phyloP scores from a whole-genome alignment of 2,329 filamentous ascomycete genomes.

The Xenosphaeropsis pyriputrescens region DNA sequence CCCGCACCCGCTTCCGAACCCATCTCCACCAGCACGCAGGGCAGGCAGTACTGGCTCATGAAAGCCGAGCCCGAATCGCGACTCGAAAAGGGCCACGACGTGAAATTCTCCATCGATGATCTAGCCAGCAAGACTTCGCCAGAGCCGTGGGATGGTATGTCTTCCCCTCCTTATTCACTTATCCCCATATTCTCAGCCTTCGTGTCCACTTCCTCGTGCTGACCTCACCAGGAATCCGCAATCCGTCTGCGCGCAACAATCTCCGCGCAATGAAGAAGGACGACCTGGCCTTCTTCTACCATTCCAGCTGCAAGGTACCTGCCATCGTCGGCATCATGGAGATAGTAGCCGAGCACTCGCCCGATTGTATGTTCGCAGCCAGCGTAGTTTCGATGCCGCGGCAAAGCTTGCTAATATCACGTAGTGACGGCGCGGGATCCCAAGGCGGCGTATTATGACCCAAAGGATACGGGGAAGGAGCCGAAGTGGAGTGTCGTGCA shows the following conservation, averaged over 20 bases:
- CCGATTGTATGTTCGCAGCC: conserved; percentile 57
- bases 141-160: conserved; percentile 82
- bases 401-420: no score
- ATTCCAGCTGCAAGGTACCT: conserved; percentile 82
- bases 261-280: conserved; percentile 83
- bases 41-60: conserved; percentile 58
- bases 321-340: conserved; percentile 83
- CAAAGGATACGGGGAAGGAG: conserved; percentile 51
- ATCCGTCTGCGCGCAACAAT: conserved; percentile 59
- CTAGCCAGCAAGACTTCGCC: conserved; percentile 56
- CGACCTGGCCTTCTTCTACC: conserved; percentile 93
- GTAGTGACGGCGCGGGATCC: conserved; percentile 57
- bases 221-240: not conserved
- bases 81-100: conserved; percentile 73
- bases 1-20: no score
- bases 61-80: conserved; percentile 83
- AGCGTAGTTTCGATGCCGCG: no score
- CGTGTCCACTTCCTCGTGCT: no score
- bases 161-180: conserved; percentile 1
- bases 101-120: conserved; percentile 91
- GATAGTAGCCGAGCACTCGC: conserved; percentile 69
- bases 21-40: conserved; percentile 1
- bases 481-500: conserved; percentile 84
- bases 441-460: conserved; percentile 69
- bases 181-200: conserved; percentile 1